Evolutionary conservation across 2,329 filamentous ascomycete species (phyloP).

Genomic region (Emmonsia crescens): DNA sequence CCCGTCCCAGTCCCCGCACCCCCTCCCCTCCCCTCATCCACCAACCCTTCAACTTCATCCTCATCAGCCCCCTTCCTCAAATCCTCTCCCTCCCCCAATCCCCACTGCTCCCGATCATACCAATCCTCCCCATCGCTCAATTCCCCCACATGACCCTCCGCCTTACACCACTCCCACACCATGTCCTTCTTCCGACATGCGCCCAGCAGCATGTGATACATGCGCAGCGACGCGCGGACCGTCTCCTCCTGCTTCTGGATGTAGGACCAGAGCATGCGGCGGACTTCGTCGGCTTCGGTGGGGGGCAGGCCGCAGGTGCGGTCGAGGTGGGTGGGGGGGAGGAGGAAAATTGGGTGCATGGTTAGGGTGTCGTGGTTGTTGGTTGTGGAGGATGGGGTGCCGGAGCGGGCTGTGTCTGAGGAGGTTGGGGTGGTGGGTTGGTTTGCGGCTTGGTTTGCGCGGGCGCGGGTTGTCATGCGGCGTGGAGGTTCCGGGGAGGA

Average conservation of each 20-base stretch:
- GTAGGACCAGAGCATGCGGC: constrained; percentile 49
- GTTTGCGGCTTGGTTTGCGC: constrained; percentile 26
- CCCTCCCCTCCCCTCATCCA: constrained; percentile 25
- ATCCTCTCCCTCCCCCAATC: constrained; percentile 42
- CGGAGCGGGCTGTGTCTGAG: constrained; percentile 21
- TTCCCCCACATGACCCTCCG: constrained; percentile 53
- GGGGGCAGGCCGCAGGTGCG: constrained; percentile 47
- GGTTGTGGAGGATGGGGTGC: constrained; percentile 30
- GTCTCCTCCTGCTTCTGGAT: constrained; percentile 58
- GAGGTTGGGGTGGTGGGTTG: constrained; percentile 18
- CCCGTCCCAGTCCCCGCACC: constrained; percentile 18
- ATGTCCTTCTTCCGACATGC: constrained; percentile 50
- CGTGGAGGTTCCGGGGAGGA: constrained; percentile 31
- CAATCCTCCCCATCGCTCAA: constrained; percentile 60
- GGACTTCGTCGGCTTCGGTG: constrained; percentile 52
- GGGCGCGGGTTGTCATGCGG: constrained; percentile 38
- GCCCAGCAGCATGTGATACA: constrained; percentile 46
- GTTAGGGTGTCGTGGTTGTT: constrained; percentile 53
- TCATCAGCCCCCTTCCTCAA: constrained; percentile 51
- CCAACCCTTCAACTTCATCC: constrained; percentile 46
- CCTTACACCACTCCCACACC: constrained; percentile 50
- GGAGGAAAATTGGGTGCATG: constrained; percentile 48
- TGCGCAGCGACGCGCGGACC: constrained; percentile 44
- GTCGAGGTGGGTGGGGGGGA: constrained; percentile 42
- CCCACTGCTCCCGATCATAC: constrained; percentile 54